These are phyloP conservation scores for Davidsoniella australis DNA, from an alignment of 2,329 filamentous ascomycete genomes.

Conservation along the genomic window DNA sequence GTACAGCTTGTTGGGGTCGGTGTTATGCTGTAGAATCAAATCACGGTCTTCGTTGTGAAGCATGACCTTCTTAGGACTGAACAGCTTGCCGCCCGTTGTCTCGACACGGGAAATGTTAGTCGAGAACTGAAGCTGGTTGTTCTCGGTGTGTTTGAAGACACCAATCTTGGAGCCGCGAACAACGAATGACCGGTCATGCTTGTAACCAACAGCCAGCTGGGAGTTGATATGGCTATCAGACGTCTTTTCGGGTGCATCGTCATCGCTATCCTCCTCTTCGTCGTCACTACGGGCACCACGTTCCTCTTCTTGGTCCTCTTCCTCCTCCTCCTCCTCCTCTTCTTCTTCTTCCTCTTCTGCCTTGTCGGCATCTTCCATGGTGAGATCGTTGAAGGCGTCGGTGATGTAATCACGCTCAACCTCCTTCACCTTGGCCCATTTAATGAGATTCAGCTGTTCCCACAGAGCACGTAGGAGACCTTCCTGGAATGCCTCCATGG, in stretches of 20 bases:
- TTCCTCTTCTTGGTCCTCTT: conserved; percentile 31
- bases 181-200: conserved; percentile 91
- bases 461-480: conserved; percentile 90
- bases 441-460: conserved; percentile 88
- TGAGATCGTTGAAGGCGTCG: conserved; percentile 86
- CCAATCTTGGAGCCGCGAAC: conserved; percentile 96
- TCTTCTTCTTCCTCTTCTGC: conserved; percentile 30
- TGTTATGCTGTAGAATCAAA: conserved; percentile 69
- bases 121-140: conserved; percentile 87
- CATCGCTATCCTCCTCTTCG: conserved; percentile 51
- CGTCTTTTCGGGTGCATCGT: conserved; percentile 50
- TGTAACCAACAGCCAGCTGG: conserved; percentile 88
- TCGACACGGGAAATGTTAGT: conserved; percentile 95
- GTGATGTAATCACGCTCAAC: conserved; percentile 86
- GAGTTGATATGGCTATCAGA: conserved; percentile 78
- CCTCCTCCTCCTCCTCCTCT: conserved; percentile 28
- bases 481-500: conserved; percentile 75
- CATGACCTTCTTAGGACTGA: conserved; percentile 95
- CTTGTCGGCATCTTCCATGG: conserved; percentile 59
- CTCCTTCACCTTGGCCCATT: conserved; percentile 87
- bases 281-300: conserved; percentile 56
- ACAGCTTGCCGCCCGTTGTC: conserved; percentile 70
- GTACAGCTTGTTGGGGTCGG: conserved; percentile 80
- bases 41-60: conserved; percentile 79
- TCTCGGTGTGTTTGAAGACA: conserved; percentile 89